Percentiles rank a stretch among this genome's conserved stretches.
Evolutionary conservation across 2,329 filamentous ascomycete genomes (phyloP).

Genomic region (Torrubiellomyces zombiae): DNA sequence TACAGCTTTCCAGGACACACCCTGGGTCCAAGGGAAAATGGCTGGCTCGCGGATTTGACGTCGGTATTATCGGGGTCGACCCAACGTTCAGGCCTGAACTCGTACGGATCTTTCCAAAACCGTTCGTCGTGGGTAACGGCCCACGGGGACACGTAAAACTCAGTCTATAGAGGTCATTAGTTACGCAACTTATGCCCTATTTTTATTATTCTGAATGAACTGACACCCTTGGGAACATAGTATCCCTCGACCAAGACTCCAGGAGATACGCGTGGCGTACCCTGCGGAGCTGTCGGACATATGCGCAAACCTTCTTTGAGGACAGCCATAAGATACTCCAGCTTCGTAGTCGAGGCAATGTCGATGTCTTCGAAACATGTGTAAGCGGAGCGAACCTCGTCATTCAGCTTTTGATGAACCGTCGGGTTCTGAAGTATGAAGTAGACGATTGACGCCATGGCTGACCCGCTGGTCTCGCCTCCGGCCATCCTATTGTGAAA

Average conservation of each 20-base stretch:
- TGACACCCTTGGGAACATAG: not conserved
- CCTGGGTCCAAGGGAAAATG: slow-evolving; percentile 1
- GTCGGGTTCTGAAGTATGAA: not conserved
- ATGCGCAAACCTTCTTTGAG: not conserved
- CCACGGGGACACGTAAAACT: too few relatives aligned
- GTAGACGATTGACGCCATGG: not conserved
- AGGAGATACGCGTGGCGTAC: not conserved
- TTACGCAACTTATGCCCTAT: too few relatives aligned
- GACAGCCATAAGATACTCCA: not conserved
- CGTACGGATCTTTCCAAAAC: not conserved
- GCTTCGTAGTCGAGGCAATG: not conserved
- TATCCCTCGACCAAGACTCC: not conserved
- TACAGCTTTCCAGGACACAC: not conserved
- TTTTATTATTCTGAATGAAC: too few relatives aligned
- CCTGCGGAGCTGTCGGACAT: not conserved
- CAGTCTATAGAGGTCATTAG: not conserved
- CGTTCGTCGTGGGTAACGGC: not conserved
- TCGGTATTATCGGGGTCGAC: not conserved
- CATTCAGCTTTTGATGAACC: not conserved
- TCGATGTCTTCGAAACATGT: not conserved
- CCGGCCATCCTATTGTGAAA: too few relatives aligned
- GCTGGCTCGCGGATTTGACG: not conserved
- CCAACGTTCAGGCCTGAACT: not conserved
- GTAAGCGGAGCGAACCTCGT: not conserved
- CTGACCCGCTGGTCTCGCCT: not conserved